A percentile compares a stretch with the other conserved stretches of the same genome.
These are phyloP conservation scores for Parascedosporium putredinis DNA, from an alignment of 2,329 filamentous ascomycete genomes.

Conservation along the genomic window DNA sequence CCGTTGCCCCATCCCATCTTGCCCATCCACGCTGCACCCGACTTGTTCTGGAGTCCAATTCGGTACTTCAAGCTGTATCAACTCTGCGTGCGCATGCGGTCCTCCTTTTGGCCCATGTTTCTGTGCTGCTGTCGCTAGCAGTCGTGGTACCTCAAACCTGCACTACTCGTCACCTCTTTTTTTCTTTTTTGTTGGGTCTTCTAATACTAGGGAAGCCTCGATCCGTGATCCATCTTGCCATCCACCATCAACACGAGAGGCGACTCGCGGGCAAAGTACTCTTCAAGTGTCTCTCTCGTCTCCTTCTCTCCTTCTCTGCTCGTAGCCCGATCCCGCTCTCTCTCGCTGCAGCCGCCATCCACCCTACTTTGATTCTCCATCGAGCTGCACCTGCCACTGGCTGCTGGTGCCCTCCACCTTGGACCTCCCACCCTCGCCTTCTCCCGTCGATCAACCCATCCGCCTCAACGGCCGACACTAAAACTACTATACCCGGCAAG, in stretches of 20 bases:
- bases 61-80: no score
- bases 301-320: no score
- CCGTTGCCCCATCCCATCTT: no score
- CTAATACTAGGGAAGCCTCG: neutral
- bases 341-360: no score
- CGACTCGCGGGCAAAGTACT: neutral
- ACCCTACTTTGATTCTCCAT: no score
- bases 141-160: neutral
- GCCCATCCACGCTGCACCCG: no score
- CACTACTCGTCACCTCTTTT: neutral
- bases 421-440: neutral
- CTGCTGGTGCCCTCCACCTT: neutral
- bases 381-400: neutral
- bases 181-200: no score
- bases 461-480: neutral
- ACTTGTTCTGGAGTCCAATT: no score
- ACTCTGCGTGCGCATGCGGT: neutral
- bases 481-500: no score
- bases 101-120: neutral
- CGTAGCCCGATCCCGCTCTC: neutral
- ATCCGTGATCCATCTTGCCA: no score
- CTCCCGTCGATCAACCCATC: neutral
- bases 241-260: neutral
- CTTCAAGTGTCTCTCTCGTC: no score
- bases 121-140: neutral